Evolutionary conservation across 1,284 basidiomycete species (phyloP).

Genomic region (Ustilago shanxiensis): DNA sequence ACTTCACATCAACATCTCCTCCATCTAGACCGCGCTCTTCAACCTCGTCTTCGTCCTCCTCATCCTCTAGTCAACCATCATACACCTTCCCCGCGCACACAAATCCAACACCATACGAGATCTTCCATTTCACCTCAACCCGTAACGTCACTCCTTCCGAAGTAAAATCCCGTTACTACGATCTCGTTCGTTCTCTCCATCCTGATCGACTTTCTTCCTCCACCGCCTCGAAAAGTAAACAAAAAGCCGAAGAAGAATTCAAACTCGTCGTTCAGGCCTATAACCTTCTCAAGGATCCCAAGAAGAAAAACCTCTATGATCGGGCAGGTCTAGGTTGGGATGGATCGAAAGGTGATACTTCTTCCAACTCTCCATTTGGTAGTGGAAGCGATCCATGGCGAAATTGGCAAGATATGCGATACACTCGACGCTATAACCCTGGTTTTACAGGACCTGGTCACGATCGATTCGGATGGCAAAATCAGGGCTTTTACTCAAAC

Average conservation of each 20-base stretch:
- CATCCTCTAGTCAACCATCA: background rate
- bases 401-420: constrained; percentile 33
- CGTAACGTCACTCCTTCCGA: constrained; percentile 32
- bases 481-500: constrained; percentile 30
- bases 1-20: background rate
- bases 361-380: background rate
- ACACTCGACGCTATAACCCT: constrained; percentile 19
- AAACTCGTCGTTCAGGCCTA: constrained; percentile 57
- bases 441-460: constrained; percentile 20
- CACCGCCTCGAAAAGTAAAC: constrained; percentile 18
- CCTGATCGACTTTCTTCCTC: constrained; percentile 50
- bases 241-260: constrained; percentile 47
- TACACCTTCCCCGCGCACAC: constrained; percentile 24
- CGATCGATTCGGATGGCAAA: constrained; percentile 48
- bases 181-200: constrained; percentile 61
- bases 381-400: constrained; percentile 7
- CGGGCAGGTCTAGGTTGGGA: constrained; percentile 52
- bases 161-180: constrained; percentile 67
- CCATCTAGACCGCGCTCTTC: background rate
- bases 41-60: background rate
- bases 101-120: constrained; percentile 62
- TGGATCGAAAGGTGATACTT: background rate
- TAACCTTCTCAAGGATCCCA: constrained; percentile 50
- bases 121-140: constrained; percentile 58
- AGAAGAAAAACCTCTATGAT: constrained; percentile 42